A percentile compares a stretch with the other conserved stretches of the same genome.
These are phyloP conservation scores for Pythium phragmiticola DNA, from an alignment of 352 stramenopile species.

Conservation along the genomic window DNA sequence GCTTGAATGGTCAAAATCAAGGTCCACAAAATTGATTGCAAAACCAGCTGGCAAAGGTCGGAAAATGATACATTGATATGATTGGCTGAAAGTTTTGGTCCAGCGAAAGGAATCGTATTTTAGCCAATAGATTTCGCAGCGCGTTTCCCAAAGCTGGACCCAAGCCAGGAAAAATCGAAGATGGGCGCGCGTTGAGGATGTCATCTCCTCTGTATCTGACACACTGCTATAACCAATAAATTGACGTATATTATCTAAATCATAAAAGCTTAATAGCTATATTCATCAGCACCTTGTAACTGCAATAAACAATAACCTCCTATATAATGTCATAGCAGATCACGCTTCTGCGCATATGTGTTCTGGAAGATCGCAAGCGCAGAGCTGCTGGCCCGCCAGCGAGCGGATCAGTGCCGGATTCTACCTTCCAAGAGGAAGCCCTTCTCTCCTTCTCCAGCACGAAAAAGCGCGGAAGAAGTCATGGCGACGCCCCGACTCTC, in stretches of 20 bases:
- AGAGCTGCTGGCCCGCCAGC: neutral
- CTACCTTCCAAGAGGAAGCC: constrained; percentile 1
- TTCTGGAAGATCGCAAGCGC: constrained; percentile 22
- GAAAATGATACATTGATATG: constrained; percentile 15
- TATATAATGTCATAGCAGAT: neutral
- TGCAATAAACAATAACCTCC: neutral
- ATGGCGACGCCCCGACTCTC: constrained; percentile 22
- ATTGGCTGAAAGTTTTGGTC: constrained; percentile 18
- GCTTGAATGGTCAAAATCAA: neutral
- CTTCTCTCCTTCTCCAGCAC: neutral
- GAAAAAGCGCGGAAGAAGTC: neutral
- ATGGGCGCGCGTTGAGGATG: constrained; percentile 12
- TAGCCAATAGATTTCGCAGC: no score
- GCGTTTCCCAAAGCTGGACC: neutral
- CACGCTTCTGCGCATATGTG: neutral
- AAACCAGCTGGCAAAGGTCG: neutral
- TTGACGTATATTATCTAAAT: constrained; percentile 6
- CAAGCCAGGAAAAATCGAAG: neutral
- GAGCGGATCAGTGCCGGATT: constrained; percentile 14
- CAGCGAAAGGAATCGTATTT: neutral
- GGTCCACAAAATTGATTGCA: constrained; percentile 2
- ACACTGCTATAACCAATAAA: neutral
- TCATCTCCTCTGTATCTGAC: neutral
- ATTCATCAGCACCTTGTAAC: no score
- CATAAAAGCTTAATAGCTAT: neutral